Base-by-base conservation (phyloP, 176 grass and related monocot species). In the Puya raimondii region DNA sequence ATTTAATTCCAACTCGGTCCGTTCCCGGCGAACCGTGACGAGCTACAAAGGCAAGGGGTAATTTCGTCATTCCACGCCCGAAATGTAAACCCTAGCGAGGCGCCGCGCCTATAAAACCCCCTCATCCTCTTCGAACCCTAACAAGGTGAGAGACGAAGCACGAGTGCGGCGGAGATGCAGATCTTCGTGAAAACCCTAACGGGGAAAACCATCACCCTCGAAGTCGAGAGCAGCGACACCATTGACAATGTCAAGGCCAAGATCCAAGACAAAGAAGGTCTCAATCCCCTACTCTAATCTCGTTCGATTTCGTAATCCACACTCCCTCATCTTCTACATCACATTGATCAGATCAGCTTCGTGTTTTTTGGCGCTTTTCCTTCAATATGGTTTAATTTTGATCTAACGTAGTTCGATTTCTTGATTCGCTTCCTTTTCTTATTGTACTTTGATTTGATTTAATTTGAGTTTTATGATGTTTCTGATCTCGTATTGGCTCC, bases 241-340 rank as follows among this genome's bases (percentile, higher is more conserved):
- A 86, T 99, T 73, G 90, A 99, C 87, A 94, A 91, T 73, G 95
- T 99, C 78, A 99, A 93, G 71, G 94, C 94, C 9, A 99, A 99
- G 90, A 99, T 99, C 73, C 89, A 99, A 76, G 94, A 99, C 78
- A 61, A 61, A 61, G 56, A 61, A 61, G 56, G 56, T 61, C 16
- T 61, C n/a, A 10, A 61, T 61, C 10, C 21, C 56, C 21, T 61
- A 16, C 17, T 22, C 56, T 20, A 42, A 42, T 42, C 33, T 42
- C 33, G 33, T 42, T 42, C 33, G 33, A 42, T 42, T 42, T 42
- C 33, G 33, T 42, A 42, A 42, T 42, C 33, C 33, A 7, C 16
- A 9, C 21, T 61, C 0, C n/a, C 17, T 17, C 53, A 8, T 57
- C 53, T 57, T 57, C 3, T 57, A 3, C 2, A 16, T 17, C n/a